phyloP scores from a whole-genome alignment of 106 monocot genomes.

The Phalaenopsis aphrodite region DNA sequence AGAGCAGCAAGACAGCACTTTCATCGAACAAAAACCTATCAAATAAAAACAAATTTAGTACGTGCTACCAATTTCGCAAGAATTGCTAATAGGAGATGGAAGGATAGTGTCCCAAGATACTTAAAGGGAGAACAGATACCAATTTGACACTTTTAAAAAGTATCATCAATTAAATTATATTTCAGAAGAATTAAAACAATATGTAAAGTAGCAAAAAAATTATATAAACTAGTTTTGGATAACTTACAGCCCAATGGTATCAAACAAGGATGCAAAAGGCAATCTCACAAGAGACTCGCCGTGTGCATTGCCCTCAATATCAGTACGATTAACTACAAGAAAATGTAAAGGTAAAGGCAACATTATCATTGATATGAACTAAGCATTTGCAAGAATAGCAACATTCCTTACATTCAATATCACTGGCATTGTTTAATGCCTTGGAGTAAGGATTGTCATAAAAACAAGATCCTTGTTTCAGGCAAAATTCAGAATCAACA shows the following conservation, averaged over 20 bases:
- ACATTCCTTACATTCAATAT: constrained; percentile 62
- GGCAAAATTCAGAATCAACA: constrained; percentile 21
- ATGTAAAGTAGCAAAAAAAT: neutral
- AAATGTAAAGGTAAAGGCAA: constrained; percentile 4
- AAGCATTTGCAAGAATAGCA: neutral
- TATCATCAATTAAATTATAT: neutral
- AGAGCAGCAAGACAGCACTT: constrained; percentile 68
- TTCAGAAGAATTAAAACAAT: neutral
- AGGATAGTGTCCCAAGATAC: neutral
- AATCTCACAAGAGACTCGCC: constrained; percentile 74
- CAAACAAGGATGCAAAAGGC: constrained; percentile 92
- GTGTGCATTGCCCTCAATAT: constrained; percentile 77
- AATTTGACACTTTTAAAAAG: neutral
- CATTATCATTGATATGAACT: neutral
- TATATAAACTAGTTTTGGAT: neutral
- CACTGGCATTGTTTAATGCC: constrained; percentile 65
- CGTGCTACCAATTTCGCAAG: neutral
- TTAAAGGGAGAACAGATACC: neutral
- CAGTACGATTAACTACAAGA: constrained; percentile 83
- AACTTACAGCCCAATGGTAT: constrained; percentile 83
- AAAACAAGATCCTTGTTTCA: constrained; percentile 48
- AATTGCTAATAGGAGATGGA: neutral
- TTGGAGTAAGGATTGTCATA: constrained; percentile 78
- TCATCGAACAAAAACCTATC: constrained; percentile 75
- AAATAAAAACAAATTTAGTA: neutral